These are phyloP conservation scores for Bipolaris gigantea DNA, from an alignment of 2,329 filamentous ascomycete species.

Conservation along the genomic window DNA sequence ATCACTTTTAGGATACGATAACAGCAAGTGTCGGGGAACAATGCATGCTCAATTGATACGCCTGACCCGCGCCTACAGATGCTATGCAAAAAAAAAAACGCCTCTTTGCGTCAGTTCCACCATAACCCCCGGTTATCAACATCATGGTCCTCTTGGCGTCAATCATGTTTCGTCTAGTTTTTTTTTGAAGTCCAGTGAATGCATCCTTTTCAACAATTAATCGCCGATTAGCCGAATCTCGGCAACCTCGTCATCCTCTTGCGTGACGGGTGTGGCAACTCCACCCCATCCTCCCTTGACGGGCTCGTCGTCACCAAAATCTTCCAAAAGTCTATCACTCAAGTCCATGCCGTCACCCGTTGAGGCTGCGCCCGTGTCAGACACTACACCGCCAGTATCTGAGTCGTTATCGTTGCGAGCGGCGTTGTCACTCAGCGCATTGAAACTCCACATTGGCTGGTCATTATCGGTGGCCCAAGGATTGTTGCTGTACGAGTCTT, in stretches of 20 bases:
- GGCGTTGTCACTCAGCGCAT: conserved; percentile 3
- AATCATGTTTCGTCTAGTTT: background rate
- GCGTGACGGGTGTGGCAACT: conserved; percentile 6
- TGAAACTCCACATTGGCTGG: conserved; percentile 31
- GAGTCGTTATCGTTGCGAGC: conserved; percentile 20
- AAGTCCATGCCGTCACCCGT: conserved; percentile 4
- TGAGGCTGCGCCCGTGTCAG: conserved; percentile 8
- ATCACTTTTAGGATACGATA: background rate
- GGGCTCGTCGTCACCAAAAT: conserved; percentile 8
- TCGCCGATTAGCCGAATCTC: conserved; percentile 10
- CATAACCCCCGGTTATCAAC: background rate
- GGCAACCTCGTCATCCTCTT: conserved; percentile 10
- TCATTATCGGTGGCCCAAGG: conserved; percentile 10
- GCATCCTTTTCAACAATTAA: background rate
- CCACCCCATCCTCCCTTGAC: conserved; percentile 5
- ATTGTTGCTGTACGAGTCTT: conserved; percentile 4
- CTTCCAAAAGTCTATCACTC: conserved; percentile 6
- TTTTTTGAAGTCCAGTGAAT: background rate
- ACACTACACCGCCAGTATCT: conserved; percentile 7
- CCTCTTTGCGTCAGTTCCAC: background rate
- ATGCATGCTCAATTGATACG: conserved; percentile 3
- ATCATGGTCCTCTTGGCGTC: background rate
- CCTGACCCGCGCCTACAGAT: conserved; percentile 1
- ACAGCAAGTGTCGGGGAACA: background rate
- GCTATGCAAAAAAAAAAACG: conserved; percentile 1